Base-by-base conservation (phyloP, 441 rosid genomes). In the Iberis amara region DNA sequence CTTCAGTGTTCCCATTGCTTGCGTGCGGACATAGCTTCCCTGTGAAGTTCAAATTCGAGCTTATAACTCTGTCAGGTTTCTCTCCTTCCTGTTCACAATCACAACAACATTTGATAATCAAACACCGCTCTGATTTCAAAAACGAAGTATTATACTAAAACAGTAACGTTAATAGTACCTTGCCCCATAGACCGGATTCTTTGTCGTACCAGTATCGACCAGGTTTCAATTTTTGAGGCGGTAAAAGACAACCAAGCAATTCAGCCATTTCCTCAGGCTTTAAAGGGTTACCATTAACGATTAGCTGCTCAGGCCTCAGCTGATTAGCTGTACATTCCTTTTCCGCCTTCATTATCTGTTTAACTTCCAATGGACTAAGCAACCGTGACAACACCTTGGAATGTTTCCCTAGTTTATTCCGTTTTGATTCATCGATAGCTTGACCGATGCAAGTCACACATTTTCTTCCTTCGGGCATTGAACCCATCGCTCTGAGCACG, bases 381-480 rank as follows among this genome's bases (percentile, higher is more conserved):
- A 94, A 66, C 39, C 89, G 74, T 1, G 92, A 80, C 46, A 94
- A 73, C 6, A 94, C 70, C 72, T 85, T 74, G 0, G 94, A 87
- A 66, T 85, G 76, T 47, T 78, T 94, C 33, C 99, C 99, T 57
- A 94, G 62, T 53, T 81, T 85, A 23, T 39, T 59, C 59, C 99
- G 69, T 61, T 78, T 89, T 2, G 91, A 87, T 62, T 94, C 99
- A 27, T 94, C 92, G 33, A 94, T 94, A 7, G 91, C 80, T 57
- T 73, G 73, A 39, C 94, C 73, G 1, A 94, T 89, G 70, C 99
- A 94, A 0, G 84, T 74, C 26, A 94, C 96, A 55, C 99, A 94
- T 49, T 94, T 94, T 12, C 99, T 82, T 41, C 99, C 99, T 78
- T 94, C 99, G 6, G 96, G 99, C 99, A 94, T 94, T 1, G 99